Base-by-base conservation (phyloP, 2,329 filamentous ascomycete genomes). In the Fusarium circinatum region DNA sequence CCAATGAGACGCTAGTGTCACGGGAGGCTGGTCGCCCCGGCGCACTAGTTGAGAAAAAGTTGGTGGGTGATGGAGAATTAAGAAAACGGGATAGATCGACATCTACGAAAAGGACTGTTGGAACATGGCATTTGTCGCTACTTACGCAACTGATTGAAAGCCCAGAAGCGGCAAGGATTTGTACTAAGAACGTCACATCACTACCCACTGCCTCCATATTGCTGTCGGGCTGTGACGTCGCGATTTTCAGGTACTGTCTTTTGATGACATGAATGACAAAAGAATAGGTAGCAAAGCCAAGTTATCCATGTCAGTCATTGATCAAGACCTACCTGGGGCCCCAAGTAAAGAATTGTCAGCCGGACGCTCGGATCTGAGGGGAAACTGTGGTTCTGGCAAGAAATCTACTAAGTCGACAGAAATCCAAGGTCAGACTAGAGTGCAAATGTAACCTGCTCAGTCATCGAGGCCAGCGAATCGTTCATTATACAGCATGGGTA, bases 1-100 rank as follows among this genome's bases (percentile, higher is more conserved):
- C 76, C 76, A 75, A 75, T 76, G 28, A 63, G 49, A 63, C 51
- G 48, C 68, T 78, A 78, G 76, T 76, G 70, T 66, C 62, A 41
- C 76, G 76, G 76, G 76, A 78, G 74, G 75, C 76, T 78, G 75
- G 61, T 70, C 59, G 61, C 71, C 73, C 62, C 62, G 65, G 61
- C 62, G 62, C 65, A 57, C 74, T 74, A 64, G 65, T 62, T 70
- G 52, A 54, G 51, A 59, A 56, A 34, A 52, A 55, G 62, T 54
- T 64, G 65, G 59, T 68, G 72, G 62, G 62, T 28, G n/a, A 59
- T 61, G 63, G 63, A 65, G 67, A 65, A 62, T 64, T 65, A 62
- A 54, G 34, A 78, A 64, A 67, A 56, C 42, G 57, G 75, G 60
- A 73, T 64, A 62, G 73, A 78, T 78, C 76, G 60, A 68, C 73